Evolutionary conservation across 2,329 filamentous ascomycete genomes (phyloP).

Genomic region (Coniella vitis): DNA sequence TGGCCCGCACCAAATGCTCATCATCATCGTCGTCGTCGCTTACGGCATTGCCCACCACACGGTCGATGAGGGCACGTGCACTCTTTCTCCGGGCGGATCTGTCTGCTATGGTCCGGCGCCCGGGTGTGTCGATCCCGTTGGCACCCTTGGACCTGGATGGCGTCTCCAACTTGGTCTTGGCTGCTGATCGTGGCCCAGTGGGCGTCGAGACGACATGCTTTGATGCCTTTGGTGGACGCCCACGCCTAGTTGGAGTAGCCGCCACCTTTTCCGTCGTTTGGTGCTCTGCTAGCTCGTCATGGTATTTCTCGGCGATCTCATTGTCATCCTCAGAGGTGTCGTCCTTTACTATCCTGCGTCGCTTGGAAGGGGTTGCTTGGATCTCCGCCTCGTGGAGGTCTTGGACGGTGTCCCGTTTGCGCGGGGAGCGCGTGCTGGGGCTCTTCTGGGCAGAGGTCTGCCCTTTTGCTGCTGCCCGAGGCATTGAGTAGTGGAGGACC

Average conservation of each 20-base stretch:
- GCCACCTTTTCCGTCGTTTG: conserved; percentile 22
- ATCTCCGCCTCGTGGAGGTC: neutral
- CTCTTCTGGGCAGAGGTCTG: neutral
- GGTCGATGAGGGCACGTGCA: conserved; percentile 67
- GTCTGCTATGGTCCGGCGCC: conserved; percentile 64
- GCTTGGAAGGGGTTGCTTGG: conserved; percentile 3
- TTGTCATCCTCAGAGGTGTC: neutral
- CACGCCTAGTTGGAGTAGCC: conserved; percentile 25
- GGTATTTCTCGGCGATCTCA: conserved; percentile 12
- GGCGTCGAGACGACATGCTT: conserved; percentile 25
- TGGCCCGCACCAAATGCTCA: conserved; percentile 61
- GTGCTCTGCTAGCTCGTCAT: conserved; percentile 12
- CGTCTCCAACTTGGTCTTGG: conserved; percentile 29
- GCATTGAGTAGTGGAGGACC: neutral
- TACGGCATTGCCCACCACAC: conserved; percentile 54
- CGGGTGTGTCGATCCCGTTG: conserved; percentile 47
- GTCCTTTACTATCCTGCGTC: neutral
- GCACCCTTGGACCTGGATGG: conserved; percentile 29
- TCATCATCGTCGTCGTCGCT: conserved; percentile 69
- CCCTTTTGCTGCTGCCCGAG: neutral
- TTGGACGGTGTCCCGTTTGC: neutral
- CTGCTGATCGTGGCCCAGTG: conserved; percentile 24
- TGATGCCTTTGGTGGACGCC: conserved; percentile 19
- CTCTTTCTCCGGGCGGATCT: conserved; percentile 84
- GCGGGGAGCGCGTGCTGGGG: conserved; percentile 3